These are phyloP conservation scores for Colletotrichum endophyticum DNA, from an alignment of 2,329 filamentous ascomycete genomes.

Conservation along the genomic window DNA sequence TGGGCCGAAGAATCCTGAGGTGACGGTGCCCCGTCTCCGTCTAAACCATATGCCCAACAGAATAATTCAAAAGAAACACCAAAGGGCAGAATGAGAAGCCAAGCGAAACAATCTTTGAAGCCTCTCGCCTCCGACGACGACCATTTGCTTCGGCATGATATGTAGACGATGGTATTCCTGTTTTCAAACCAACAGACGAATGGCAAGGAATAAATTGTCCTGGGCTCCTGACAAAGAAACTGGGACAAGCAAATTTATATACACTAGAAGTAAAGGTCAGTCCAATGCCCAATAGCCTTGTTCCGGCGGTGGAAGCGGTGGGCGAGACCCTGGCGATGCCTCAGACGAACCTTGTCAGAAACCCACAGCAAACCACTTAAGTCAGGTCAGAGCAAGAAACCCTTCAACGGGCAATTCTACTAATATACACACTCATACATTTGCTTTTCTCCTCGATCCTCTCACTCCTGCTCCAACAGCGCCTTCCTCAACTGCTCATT, in stretches of 20 bases:
- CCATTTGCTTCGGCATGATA: not conserved
- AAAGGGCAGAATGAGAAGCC: rapidly evolving
- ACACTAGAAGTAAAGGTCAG: too few relatives aligned
- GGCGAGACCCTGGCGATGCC: too few relatives aligned
- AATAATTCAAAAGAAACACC: rapidly evolving
- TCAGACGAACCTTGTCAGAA: not conserved
- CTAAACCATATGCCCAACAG: rapidly evolving
- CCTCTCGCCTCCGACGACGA: not conserved
- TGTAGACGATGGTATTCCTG: not conserved
- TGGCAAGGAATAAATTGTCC: too few relatives aligned
- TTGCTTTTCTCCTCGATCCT: not conserved
- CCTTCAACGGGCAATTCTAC: not conserved
- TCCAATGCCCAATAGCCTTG: too few relatives aligned
- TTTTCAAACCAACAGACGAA: not conserved
- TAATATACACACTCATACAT: conserved; percentile 1
- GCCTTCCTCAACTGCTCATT: not conserved
- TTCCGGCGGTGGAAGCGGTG: too few relatives aligned
- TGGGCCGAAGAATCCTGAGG: not conserved
- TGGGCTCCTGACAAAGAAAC: not conserved
- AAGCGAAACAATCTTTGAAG: not conserved
- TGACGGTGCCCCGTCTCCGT: rapidly evolving
- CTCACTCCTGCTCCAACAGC: not conserved
- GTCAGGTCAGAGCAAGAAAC: not conserved
- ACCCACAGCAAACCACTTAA: too few relatives aligned
- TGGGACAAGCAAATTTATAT: rapidly evolving